A percentile compares a stretch with the other conserved stretches of the same genome.
These are phyloP conservation scores for Houttuynia cordata DNA, from an alignment of 164 flowering plant genomes.

Conservation along the genomic window DNA sequence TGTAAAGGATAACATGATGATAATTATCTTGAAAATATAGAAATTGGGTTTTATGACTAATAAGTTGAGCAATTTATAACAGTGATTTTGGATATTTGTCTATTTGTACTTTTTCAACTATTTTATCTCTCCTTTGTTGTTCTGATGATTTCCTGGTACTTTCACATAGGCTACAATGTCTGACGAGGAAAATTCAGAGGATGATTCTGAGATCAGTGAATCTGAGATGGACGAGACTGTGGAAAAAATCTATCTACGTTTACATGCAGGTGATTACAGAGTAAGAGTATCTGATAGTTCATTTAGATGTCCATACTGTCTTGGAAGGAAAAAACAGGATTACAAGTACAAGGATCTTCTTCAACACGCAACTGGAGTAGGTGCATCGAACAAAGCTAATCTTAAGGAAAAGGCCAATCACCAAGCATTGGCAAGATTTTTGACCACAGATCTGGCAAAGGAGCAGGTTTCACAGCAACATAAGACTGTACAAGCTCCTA, in stretches of 20 bases:
- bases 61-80: too few relatives aligned
- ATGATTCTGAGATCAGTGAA: slow-evolving; percentile 78
- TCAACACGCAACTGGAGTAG: slow-evolving; percentile 77
- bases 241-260: slow-evolving; percentile 45
- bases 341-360: slow-evolving; percentile 61
- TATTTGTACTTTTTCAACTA: too few relatives aligned
- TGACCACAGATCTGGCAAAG: slow-evolving; percentile 38
- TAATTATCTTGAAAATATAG: too few relatives aligned
- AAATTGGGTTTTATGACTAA: too few relatives aligned
- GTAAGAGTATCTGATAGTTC: slow-evolving; percentile 34
- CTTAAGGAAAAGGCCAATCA: slow-evolving; percentile 60
- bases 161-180: not conserved
- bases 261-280: slow-evolving; percentile 32
- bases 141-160: too few relatives aligned
- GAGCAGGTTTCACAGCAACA: not conserved
- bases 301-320: slow-evolving; percentile 78
- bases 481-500: not conserved
- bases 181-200: slow-evolving; percentile 31
- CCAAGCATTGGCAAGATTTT: slow-evolving; percentile 56
- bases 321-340: slow-evolving; percentile 83
- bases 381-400: slow-evolving; percentile 49
- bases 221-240: slow-evolving; percentile 52
- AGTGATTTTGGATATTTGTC: too few relatives aligned
- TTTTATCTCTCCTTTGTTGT: too few relatives aligned
- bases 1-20: too few relatives aligned